phyloP scores from a whole-genome alignment of 1,284 basidiomycete species.

The Cryptococcus jaspeensis region DNA sequence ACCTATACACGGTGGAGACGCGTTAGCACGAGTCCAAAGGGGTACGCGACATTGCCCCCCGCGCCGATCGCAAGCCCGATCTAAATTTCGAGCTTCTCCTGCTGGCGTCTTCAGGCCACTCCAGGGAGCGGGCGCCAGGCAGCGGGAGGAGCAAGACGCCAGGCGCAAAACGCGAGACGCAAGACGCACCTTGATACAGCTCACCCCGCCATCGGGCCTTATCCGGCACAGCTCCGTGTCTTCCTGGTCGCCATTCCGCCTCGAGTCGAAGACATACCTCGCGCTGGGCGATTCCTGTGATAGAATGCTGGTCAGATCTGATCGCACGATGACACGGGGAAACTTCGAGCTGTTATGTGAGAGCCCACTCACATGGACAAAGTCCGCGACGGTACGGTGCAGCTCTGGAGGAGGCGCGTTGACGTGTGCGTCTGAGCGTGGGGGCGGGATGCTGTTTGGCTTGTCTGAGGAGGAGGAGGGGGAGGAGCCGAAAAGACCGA shows the following conservation, averaged over 20 bases:
- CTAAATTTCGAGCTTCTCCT: too few relatives aligned
- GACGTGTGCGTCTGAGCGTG: constrained; percentile 32
- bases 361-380: constrained; percentile 44
- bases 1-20: constrained; percentile 60
- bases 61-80: too few relatives aligned
- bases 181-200: constrained; percentile 64
- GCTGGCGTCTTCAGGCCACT: too few relatives aligned
- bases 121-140: too few relatives aligned
- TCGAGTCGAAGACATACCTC: constrained; percentile 43
- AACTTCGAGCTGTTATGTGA: too few relatives aligned
- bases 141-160: not conserved
- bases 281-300: constrained; percentile 32
- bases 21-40: too few relatives aligned
- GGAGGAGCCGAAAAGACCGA: constrained; percentile 4
- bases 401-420: constrained; percentile 40
- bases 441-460: constrained; percentile 38
- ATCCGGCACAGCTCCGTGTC: constrained; percentile 66
- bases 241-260: constrained; percentile 54
- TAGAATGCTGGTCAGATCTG: not conserved
- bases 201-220: constrained; percentile 51
- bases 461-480: not conserved
- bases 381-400: constrained; percentile 40
- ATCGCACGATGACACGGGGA: not conserved
- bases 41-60: too few relatives aligned
- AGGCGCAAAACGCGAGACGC: not conserved